Evolutionary conservation across 2,329 filamentous ascomycete genomes (phyloP).

Genomic region (Trichoderma cornu-damae): DNA sequence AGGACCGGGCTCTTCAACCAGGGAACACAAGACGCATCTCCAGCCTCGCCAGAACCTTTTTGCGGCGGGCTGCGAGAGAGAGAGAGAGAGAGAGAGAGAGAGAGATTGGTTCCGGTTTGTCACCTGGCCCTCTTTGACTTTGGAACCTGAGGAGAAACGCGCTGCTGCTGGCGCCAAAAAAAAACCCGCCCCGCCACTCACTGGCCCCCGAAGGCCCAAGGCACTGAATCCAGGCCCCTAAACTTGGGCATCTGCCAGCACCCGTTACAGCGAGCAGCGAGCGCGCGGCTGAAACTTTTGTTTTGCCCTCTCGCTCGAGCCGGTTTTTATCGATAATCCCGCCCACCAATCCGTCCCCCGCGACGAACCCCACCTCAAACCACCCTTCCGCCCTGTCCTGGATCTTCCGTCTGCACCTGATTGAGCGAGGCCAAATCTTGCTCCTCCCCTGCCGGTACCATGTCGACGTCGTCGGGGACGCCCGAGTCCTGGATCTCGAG

Average conservation of each 20-base stretch:
- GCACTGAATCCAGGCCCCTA: conserved; percentile 1
- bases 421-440: not conserved
- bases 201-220: not conserved
- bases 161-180: not conserved
- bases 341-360: not conserved
- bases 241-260: not conserved
- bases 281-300: no score
- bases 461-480: conserved; percentile 57
- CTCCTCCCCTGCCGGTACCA: conserved; percentile 29
- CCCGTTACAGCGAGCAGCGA: no score
- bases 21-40: not conserved
- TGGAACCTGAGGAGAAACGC: no score
- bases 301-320: conserved; percentile 5
- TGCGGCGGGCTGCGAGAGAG: no score
- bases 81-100: no score
- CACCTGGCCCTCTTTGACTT: no score
- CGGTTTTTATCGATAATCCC: conserved; percentile 18
- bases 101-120: no score
- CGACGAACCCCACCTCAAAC: conserved; percentile 2
- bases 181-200: conserved; percentile 15
- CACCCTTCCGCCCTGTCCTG: not conserved
- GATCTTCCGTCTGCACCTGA: not conserved
- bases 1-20: not conserved
- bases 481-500: conserved; percentile 96
- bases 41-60: no score